Evolutionary conservation across 805 yeast species (phyloP), one percentile per base, ranked within the genome.

Genomic region (Lipomyces kockii): DNA sequence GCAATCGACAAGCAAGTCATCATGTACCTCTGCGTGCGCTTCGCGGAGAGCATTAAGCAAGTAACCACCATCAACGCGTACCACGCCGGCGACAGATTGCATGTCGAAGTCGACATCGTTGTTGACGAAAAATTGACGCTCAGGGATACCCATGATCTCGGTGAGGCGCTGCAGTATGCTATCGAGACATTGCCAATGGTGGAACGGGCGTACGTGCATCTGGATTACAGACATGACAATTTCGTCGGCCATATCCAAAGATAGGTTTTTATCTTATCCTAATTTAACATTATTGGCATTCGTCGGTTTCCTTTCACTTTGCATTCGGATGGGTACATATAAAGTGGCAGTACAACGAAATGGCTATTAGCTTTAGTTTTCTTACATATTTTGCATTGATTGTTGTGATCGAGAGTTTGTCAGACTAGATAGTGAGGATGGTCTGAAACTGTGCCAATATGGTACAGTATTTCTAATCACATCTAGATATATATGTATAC

Each of bases 171-270:
- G 54, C 91, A 87, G 73, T 86, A 87, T 72, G 86, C 90, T 1
- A 82, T 87, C 35, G 91, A 87, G 70, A 83, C 89, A 0, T 79
- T 87, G 65, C 89, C 90, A 0, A 83, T 79, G 76, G 89, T 87
- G 3, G 90, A 87, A 73, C 78, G 91, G 63, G 88, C 89, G 1
- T 87, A 84, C 78, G 90, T 87, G 14, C 91, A 87, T 74, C 80
- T 87, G 29, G 91, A 87, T 72, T 79, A 79, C 62, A 74, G 81
- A 4, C 69, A 77, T 5, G 81, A 77, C 22, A 79, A 79, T 68
- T 79, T 77, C 66, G 74, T 78, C 3, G 82, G 82, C 27, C 82
- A 79, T 63, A 67, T 79, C 9, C 65, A 57, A 34, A 58, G 67
- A 32, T 68, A 58, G 32, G 86, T 35, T 35, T 37, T 35, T 35